phyloP scores from a whole-genome alignment of 805 yeast genomes.

The Starmerella vaccinii region DNA sequence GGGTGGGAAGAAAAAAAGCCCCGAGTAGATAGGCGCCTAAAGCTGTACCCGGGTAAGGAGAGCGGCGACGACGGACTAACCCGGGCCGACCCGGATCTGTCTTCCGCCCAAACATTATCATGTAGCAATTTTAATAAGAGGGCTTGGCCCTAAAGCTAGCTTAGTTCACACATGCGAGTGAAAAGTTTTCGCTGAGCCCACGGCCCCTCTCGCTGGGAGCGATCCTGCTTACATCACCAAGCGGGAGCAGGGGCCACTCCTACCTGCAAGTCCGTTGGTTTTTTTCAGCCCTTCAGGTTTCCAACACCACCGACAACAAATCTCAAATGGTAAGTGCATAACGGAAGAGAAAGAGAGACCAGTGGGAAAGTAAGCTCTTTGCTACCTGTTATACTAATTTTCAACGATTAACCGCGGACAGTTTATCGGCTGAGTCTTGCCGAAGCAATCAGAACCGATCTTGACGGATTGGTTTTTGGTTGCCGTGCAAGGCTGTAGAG shows the following conservation, averaged over 20 bases:
- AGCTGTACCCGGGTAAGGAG: not conserved
- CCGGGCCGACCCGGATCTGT: too few species aligned
- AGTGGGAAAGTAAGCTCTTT: slow-evolving; percentile 1
- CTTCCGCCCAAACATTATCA: too few species aligned
- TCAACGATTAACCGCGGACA: slow-evolving; percentile 16
- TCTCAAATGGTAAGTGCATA: slow-evolving; percentile 22
- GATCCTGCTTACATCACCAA: not conserved
- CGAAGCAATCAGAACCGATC: not conserved
- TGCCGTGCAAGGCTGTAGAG: slow-evolving; percentile 17
- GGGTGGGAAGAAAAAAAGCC: too few species aligned
- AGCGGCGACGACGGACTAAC: too few species aligned
- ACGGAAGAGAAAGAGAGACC: slow-evolving; percentile 4
- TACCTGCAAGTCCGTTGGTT: not conserved
- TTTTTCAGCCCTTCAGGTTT: slow-evolving; percentile 3
- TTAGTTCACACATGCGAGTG: not conserved
- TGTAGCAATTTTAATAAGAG: not conserved
- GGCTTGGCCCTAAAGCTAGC: slow-evolving; percentile 1
- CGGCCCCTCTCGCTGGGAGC: too few species aligned
- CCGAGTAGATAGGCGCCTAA: not conserved
- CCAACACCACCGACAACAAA: not conserved
- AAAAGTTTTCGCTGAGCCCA: slow-evolving; percentile 1
- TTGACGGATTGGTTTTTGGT: not conserved
- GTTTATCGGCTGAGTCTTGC: slow-evolving; percentile 17
- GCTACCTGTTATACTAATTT: slow-evolving; percentile 18
- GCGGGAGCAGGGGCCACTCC: not conserved